Base-by-base conservation (phyloP, 805 yeast genomes). In the Kodamaea jinghongensis region DNA sequence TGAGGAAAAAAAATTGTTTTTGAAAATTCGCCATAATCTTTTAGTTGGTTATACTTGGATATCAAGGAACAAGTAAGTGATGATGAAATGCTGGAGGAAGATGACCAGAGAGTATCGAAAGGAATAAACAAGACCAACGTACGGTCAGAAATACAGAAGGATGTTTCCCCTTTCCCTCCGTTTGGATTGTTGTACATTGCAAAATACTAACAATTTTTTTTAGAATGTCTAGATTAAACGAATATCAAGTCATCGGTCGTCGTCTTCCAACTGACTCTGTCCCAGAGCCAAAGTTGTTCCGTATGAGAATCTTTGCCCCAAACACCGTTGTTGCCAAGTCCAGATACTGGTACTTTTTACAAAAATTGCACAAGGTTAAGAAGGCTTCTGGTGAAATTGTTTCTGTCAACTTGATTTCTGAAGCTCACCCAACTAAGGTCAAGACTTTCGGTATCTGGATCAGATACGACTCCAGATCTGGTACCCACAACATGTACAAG, bases 401-500 rank as follows among this genome's bases (percentile, higher is more conserved):
- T 64, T 78, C 96, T 52, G 81, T 93, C 65, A 88, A 88, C 83
- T 75, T 75, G 67, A 86, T 93, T 71, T 68, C 83, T 69, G 99
- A 93, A 81, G 77, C 89, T 70, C 86, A 81, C 81, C 98, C 99
- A 76, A 87, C 96, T 77, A 90, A 87, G 82, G 98, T 93, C 69
- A 93, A 93, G 90, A 93, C 90, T 87, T 93, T 90, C 71, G 99
- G 97, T 81, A 74, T 93, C 79, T 93, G 99, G 99, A 86, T 93
- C 73, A 90, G 99, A 82, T 93, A 93, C 86, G 99, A 93, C 73
- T 93, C 99, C 57, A 95, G 99, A 86, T 93, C 99, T 60, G 99
- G 99, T 80, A 90, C 96, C 67, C 99, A 93, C 95, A 93, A 93
- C 95, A 93, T 93, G 97, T 93, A 93, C 96, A 93, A 93, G 83